Evolutionary conservation across 805 yeast species (phyloP).

Genomic region (Ogataea neopini): DNA sequence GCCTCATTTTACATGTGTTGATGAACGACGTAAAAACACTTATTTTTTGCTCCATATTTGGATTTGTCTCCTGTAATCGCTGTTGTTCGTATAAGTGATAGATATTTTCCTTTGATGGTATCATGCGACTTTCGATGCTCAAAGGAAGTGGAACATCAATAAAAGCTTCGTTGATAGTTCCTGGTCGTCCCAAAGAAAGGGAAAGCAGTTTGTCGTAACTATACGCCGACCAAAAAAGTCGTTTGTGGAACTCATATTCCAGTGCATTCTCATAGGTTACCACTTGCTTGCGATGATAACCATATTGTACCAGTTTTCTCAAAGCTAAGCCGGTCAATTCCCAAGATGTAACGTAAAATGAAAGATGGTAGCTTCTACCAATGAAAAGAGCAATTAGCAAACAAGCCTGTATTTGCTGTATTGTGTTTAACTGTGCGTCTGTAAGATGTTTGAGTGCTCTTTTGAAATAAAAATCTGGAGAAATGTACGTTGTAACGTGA

Average conservation of each 20-base stretch:
- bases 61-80: conserved; percentile 17
- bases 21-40: conserved; percentile 19
- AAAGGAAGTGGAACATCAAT: conserved; percentile 26
- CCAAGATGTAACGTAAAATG: conserved; percentile 25
- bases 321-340: conserved; percentile 26
- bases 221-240: conserved; percentile 28
- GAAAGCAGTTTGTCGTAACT: conserved; percentile 23
- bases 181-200: conserved; percentile 26
- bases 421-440: conserved; percentile 11
- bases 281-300: conserved; percentile 22
- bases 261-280: conserved; percentile 17
- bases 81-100: conserved; percentile 18
- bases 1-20: conserved; percentile 22
- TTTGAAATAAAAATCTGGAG: conserved; percentile 25
- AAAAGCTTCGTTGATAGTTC: conserved; percentile 23
- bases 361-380: conserved; percentile 23
- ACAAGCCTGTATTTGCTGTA: conserved; percentile 28
- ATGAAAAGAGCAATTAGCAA: conserved; percentile 22
- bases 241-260: conserved; percentile 24
- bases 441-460: conserved; percentile 17
- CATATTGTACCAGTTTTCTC: conserved; percentile 24
- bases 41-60: conserved; percentile 16
- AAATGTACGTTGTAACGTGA: conserved; percentile 20
- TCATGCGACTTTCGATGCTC: conserved; percentile 15
- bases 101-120: conserved; percentile 14